Percentiles rank a stretch among this genome's conserved stretches.
Conservation (phyloP, 1,284 basidiomycete genomes). For the Ustilago curta region DNA sequence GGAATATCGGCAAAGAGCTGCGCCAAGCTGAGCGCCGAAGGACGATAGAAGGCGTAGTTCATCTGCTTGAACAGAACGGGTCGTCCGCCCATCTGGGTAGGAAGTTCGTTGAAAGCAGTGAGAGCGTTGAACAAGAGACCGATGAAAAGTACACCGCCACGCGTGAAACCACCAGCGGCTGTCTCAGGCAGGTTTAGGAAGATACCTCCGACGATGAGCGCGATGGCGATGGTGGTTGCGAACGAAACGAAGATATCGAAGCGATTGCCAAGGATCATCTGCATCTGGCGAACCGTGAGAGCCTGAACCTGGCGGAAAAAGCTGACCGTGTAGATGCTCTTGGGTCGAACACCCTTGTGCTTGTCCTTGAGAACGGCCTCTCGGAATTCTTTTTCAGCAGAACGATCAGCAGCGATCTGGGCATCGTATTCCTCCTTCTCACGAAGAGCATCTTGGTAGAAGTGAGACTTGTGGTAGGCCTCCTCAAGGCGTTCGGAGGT, state of each 20-base stretch:
- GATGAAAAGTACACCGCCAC: slow-evolving; percentile 63
- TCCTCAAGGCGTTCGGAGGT: slow-evolving; percentile 44
- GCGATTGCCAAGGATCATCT: slow-evolving; percentile 80
- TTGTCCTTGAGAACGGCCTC: slow-evolving; percentile 45
- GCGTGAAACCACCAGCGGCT: slow-evolving; percentile 59
- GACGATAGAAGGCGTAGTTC: slow-evolving; percentile 70
- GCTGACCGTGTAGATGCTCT: slow-evolving; percentile 41
- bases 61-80: slow-evolving; percentile 77
- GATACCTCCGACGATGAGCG: slow-evolving; percentile 83
- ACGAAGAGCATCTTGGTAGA: slow-evolving; percentile 40
- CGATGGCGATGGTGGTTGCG: slow-evolving; percentile 69
- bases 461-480: slow-evolving; percentile 39
- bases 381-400: slow-evolving; percentile 37
- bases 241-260: slow-evolving; percentile 76
- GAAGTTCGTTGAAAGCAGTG: slow-evolving; percentile 74
- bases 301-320: slow-evolving; percentile 69
- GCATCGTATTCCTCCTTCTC: slow-evolving; percentile 68
- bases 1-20: slow-evolving; percentile 80
- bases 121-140: slow-evolving; percentile 64
- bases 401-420: slow-evolving; percentile 30
- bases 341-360: slow-evolving; percentile 38
- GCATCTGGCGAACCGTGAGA: slow-evolving; percentile 80
- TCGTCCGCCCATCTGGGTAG: slow-evolving; percentile 76
- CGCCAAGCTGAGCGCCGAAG: slow-evolving; percentile 73
- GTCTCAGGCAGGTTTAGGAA: slow-evolving; percentile 72